phyloP scores from a whole-genome alignment of 176 grass and related monocot genomes.

The Raddia guianensis region DNA sequence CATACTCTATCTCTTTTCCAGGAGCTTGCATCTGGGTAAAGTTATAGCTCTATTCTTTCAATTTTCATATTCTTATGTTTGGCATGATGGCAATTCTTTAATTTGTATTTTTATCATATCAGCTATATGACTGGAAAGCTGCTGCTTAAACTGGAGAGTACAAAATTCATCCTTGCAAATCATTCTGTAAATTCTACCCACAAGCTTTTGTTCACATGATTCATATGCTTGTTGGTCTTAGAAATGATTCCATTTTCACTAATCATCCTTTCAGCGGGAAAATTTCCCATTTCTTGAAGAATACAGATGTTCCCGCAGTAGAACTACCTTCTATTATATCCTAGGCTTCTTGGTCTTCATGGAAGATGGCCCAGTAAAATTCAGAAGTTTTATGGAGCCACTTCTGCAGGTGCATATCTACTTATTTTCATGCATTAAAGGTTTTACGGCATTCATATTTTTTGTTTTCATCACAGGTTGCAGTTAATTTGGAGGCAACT shows the following conservation, averaged over 20 bases:
- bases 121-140: constrained; percentile 99
- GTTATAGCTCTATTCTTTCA: constrained; percentile 23
- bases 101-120: constrained; percentile 44
- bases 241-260: constrained; percentile 31
- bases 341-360: constrained; percentile 96
- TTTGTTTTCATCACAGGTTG: constrained; percentile 56
- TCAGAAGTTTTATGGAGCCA: constrained; percentile 94
- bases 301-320: constrained; percentile 82
- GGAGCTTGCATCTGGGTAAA: constrained; percentile 96
- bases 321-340: constrained; percentile 98
- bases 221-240: constrained; percentile 3
- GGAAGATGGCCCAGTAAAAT: constrained; percentile 94
- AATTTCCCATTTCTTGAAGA: constrained; percentile 91
- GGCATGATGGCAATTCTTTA: constrained; percentile 36
- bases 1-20: constrained; percentile 91
- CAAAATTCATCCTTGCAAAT: constrained; percentile 94
- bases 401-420: constrained; percentile 74
- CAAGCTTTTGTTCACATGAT: constrained; percentile 28
- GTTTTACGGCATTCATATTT: background rate
- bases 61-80: constrained; percentile 16
- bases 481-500: constrained; percentile 80
- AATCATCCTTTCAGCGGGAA: constrained; percentile 62
- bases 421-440: constrained; percentile 27
- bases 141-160: constrained; percentile 91
- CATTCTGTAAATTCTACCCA: constrained; percentile 66